Evolutionary conservation across 1,139 yeast genomes (phyloP).

Genomic region (Diutina mesorugosa): DNA sequence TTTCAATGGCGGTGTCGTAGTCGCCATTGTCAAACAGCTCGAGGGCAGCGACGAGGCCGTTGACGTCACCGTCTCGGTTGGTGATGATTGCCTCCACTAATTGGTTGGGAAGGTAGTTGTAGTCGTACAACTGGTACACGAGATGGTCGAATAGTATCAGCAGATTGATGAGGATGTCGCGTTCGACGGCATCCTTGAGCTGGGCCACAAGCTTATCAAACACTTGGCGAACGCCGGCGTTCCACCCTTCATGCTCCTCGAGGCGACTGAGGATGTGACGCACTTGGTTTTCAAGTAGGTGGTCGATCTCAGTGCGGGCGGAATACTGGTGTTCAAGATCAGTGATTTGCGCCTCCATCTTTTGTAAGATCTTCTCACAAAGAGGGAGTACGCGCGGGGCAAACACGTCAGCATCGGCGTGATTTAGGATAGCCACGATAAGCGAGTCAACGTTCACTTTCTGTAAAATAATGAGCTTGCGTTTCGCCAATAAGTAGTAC

Average conservation of each 20-base stretch:
- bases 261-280: slow-evolving; percentile 30
- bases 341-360: slow-evolving; percentile 27
- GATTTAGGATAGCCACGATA: slow-evolving; percentile 7
- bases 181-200: slow-evolving; percentile 34
- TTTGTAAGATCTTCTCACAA: slow-evolving; percentile 10
- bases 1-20: background rate
- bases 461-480: slow-evolving; percentile 38
- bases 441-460: slow-evolving; percentile 23
- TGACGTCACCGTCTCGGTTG: background rate
- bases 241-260: slow-evolving; percentile 45
- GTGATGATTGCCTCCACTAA: background rate
- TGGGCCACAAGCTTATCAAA: slow-evolving; percentile 29
- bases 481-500: slow-evolving; percentile 42
- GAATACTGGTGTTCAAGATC: slow-evolving; percentile 40
- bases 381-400: background rate
- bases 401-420: background rate
- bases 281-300: slow-evolving; percentile 29
- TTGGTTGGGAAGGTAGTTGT: slow-evolving; percentile 10
- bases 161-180: slow-evolving; percentile 42
- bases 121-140: slow-evolving; percentile 16
- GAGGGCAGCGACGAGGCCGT: background rate
- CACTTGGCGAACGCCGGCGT: slow-evolving; percentile 20
- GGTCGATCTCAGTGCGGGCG: slow-evolving; percentile 37
- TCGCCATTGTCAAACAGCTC: background rate
- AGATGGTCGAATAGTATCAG: slow-evolving; percentile 34